Evolutionary conservation across 2,329 filamentous ascomycete genomes (phyloP), one percentile per base, ranked within the genome.

Genomic region (Decorospora gaudefroyi): DNA sequence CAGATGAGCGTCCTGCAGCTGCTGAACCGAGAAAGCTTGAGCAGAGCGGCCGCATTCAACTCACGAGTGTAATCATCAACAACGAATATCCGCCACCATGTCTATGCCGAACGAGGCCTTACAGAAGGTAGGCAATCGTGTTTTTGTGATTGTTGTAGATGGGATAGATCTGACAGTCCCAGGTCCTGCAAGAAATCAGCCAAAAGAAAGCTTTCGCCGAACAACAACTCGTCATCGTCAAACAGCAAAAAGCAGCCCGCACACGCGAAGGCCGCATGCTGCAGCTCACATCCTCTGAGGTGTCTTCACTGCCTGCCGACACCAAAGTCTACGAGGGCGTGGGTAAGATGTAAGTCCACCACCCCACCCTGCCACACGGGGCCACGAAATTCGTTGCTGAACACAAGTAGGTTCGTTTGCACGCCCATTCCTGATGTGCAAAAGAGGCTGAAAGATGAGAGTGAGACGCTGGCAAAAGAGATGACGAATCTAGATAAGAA

Each of bases 131-230:
- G 12, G 30, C 23, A 12, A 13, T 17, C 15, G 16, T 30, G n/a
- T n/a, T n/a, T n/a, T n/a, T 9, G 6, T 22, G 11, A 2, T 10
- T 11, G 6, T 9, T n/a, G 8, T 6, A 10, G 4, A 21, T 13
- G 16, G 11, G 30, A 15, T 26, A 19, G 26, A 10, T 37, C 43
- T 46, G 32, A 46, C 38, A 42, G 32, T 13, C 22, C 16, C 33
- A 96, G 92, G 79, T 96, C 51, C 83, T 96, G 62, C 87, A 88
- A 72, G 93, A 97, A 75, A 96, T 97, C 64, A 90, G 96, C 74
- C 84, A 86, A 55, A 93, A 95, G 70, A 91, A 91, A 10, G 76
- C 88, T 27, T 85, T 86, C 51, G 88, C 93, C 11, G 90, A 96
- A 72, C 91, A 97, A 74, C 91, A 97, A 72, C 92, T 97, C 66